Conservation (phyloP, 2,329 filamentous ascomycete genomes). For the Epicoccum nigrum region DNA sequence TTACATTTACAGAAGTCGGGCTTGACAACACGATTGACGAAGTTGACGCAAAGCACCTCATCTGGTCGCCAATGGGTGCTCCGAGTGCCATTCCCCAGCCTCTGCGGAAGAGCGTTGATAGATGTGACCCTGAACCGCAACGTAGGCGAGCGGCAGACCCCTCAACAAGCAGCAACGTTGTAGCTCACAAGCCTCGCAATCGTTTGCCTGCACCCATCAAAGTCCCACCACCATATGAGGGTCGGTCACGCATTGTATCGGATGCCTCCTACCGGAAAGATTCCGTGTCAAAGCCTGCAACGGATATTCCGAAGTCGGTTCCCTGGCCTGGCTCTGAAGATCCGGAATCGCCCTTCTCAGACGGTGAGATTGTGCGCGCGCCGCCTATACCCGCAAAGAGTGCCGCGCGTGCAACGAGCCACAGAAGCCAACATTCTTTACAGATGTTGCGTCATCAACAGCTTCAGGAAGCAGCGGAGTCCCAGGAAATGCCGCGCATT, state of each 20-base stretch:
- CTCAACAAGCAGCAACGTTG: neutral
- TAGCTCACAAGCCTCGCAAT: conserved; percentile 10
- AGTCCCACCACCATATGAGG: conserved; percentile 22
- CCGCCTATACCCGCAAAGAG: conserved; percentile 33
- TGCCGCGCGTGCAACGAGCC: conserved; percentile 17
- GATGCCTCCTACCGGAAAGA: conserved; percentile 3
- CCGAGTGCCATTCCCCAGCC: conserved; percentile 30
- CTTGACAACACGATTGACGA: neutral
- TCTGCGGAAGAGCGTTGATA: conserved; percentile 2
- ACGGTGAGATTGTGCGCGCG: conserved; percentile 4
- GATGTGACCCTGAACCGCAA: neutral
- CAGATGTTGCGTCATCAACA: neutral
- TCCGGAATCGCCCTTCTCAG: conserved; percentile 10
- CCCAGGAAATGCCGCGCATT: conserved; percentile 28
- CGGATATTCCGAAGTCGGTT: neutral
- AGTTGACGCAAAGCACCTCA: neutral
- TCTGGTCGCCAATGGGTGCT: conserved; percentile 24
- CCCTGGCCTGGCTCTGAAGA: conserved; percentile 19
- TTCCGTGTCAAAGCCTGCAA: neutral
- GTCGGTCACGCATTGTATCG: conserved; percentile 16
- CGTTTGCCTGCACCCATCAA: conserved; percentile 28
- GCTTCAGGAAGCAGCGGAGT: neutral
- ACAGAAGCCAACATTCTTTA: neutral
- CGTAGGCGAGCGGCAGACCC: neutral
- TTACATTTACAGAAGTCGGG: conserved; percentile 21